Evolutionary conservation across 176 grass and related monocot species (phyloP).

Genomic region (Oryza punctata): DNA sequence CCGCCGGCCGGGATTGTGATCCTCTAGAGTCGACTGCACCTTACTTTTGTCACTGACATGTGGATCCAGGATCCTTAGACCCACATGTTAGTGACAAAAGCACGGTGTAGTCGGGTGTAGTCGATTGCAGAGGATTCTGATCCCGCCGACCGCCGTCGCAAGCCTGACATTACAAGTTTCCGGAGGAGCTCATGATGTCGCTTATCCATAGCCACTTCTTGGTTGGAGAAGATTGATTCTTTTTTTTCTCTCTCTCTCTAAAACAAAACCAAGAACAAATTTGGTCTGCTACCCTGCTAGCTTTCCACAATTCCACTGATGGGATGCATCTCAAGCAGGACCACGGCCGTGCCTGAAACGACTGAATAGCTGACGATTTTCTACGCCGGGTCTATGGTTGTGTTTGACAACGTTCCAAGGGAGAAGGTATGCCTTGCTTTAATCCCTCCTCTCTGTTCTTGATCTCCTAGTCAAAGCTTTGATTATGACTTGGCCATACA

Average conservation of each 20-base stretch:
- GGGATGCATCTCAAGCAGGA: background rate
- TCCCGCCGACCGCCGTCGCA: background rate
- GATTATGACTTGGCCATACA: background rate
- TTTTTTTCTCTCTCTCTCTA: background rate
- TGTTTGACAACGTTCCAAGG: slow-evolving; percentile 43
- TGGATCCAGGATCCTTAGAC: too few relatives aligned
- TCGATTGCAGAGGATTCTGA: too few relatives aligned
- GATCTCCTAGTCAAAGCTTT: background rate
- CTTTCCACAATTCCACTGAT: background rate
- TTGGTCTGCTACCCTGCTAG: background rate
- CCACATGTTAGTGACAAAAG: too few relatives aligned
- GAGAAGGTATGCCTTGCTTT: slow-evolving; percentile 46
- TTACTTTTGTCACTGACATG: too few relatives aligned
- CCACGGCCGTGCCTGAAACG: background rate
- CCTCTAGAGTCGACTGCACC: too few relatives aligned
- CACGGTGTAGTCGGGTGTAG: too few relatives aligned
- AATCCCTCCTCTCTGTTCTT: background rate
- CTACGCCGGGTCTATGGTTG: slow-evolving; percentile 48
- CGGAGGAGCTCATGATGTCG: background rate
- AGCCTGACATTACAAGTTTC: background rate
- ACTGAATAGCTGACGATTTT: slow-evolving; percentile 52
- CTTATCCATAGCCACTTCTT: background rate
- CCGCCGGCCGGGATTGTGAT: too few relatives aligned
- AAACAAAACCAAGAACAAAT: background rate
- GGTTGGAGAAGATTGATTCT: background rate